These are phyloP conservation scores for Fragosphaeria purpurea DNA, from an alignment of 2,329 filamentous ascomycete species.

Conservation along the genomic window DNA sequence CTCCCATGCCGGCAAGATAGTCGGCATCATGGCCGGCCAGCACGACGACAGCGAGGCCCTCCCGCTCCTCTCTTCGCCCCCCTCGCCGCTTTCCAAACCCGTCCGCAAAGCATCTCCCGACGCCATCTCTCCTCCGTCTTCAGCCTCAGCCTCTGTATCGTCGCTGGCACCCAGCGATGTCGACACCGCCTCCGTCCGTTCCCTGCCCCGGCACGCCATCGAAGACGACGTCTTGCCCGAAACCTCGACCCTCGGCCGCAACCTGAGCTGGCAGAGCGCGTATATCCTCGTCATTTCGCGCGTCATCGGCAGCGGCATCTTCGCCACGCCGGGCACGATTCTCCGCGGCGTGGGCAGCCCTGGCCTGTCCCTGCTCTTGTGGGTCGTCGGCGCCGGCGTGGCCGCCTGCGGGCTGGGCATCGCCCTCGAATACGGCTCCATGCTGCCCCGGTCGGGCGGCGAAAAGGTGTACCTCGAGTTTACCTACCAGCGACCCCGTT, in stretches of 20 bases:
- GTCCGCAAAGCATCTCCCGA: background rate
- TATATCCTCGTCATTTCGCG: slow-evolving; percentile 60
- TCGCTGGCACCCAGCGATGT: background rate
- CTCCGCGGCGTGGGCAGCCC: slow-evolving; percentile 56
- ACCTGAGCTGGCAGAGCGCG: slow-evolving; percentile 51
- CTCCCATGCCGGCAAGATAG: background rate
- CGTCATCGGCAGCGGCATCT: slow-evolving; percentile 62
- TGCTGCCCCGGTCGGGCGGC: slow-evolving; percentile 60
- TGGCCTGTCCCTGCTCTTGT: slow-evolving; percentile 51
- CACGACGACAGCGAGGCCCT: background rate
- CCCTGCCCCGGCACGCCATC: slow-evolving; percentile 20
- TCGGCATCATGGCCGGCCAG: background rate
- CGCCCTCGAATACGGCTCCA: slow-evolving; percentile 58
- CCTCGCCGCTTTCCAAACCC: background rate
- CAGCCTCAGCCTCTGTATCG: background rate
- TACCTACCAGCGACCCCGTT: slow-evolving; percentile 52
- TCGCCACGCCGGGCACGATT: slow-evolving; percentile 60
- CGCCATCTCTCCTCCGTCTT: background rate
- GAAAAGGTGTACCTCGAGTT: slow-evolving; percentile 64
- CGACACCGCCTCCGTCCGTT: slow-evolving; percentile 1
- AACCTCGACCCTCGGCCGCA: slow-evolving; percentile 46
- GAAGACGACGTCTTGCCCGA: slow-evolving; percentile 52
- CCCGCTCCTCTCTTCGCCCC: slow-evolving; percentile 1
- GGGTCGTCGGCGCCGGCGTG: slow-evolving; percentile 52
- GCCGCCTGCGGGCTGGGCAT: slow-evolving; percentile 52